These are phyloP conservation scores for Daedalea quercina DNA, from an alignment of 768 basidiomycete genomes.

Conservation along the genomic window DNA sequence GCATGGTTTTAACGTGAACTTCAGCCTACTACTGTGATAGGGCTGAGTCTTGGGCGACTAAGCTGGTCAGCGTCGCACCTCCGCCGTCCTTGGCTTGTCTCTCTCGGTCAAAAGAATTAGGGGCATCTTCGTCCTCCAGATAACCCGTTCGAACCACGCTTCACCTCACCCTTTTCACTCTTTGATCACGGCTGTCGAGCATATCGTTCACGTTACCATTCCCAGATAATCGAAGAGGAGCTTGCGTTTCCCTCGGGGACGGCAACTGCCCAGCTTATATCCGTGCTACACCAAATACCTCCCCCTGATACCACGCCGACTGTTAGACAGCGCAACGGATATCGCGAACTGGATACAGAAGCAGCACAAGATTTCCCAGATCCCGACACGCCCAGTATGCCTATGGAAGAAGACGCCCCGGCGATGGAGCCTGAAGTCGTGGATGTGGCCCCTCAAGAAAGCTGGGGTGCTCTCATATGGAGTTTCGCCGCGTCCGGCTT, in stretches of 20 bases:
- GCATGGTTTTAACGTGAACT: too few relatives aligned
- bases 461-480: slow-evolving; percentile 72
- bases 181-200: too few relatives aligned
- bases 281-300: slow-evolving; percentile 76
- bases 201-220: neutral
- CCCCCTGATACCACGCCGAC: slow-evolving; percentile 45
- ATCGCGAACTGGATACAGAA: slow-evolving; percentile 35
- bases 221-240: slow-evolving; percentile 87
- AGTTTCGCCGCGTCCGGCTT: slow-evolving; percentile 72
- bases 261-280: slow-evolving; percentile 91
- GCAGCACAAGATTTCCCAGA: slow-evolving; percentile 18
- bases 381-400: slow-evolving; percentile 14
- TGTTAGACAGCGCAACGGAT: slow-evolving; percentile 50
- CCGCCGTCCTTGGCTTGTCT: too few relatives aligned
- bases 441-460: slow-evolving; percentile 51
- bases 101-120: too few relatives aligned
- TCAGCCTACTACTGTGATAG: neutral
- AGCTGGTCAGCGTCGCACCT: too few relatives aligned
- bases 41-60: too few relatives aligned
- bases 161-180: too few relatives aligned
- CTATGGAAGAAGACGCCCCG: slow-evolving; percentile 17
- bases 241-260: slow-evolving; percentile 93
- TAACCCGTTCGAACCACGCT: too few relatives aligned
- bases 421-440: slow-evolving; percentile 27
- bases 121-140: too few relatives aligned